These are phyloP conservation scores for Drechslera avenae DNA, from an alignment of 2,329 filamentous ascomycete species.

Conservation along the genomic window DNA sequence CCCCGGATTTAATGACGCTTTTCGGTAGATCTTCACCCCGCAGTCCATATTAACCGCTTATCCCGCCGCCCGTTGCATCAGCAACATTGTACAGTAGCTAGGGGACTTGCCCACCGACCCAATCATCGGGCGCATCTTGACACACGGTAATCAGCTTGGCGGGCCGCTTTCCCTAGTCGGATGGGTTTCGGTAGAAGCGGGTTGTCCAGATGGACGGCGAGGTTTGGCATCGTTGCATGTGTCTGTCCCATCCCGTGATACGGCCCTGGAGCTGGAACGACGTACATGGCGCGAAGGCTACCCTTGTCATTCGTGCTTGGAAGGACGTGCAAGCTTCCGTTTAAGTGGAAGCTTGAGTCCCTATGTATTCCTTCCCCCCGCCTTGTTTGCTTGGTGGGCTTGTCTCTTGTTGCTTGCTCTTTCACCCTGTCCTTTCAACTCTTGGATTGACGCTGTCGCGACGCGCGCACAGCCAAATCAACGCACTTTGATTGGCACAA, in stretches of 20 bases:
- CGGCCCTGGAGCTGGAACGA: background rate
- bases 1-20: conserved; percentile 3
- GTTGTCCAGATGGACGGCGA: background rate
- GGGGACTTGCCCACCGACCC: background rate
- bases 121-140: background rate
- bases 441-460: background rate
- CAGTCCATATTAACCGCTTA: conserved; percentile 5
- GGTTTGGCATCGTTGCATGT: background rate
- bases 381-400: conserved; percentile 9
- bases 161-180: conserved; percentile 8
- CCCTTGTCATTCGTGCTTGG: background rate
- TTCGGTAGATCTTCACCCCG: conserved; percentile 14
- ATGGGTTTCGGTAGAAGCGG: background rate
- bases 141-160: background rate
- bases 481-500: background rate
- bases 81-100: background rate
- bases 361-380: too few relatives aligned
- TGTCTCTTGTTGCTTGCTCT: conserved; percentile 7
- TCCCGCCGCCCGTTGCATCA: conserved; percentile 4
- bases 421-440: background rate
- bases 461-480: background rate
- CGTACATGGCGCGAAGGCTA: conserved; percentile 15
- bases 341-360: conserved; percentile 26
- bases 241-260: background rate
- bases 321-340: conserved; percentile 17